Conservation (phyloP, 1,139 yeast species). For the Hyphopichia burtonii region DNA sequence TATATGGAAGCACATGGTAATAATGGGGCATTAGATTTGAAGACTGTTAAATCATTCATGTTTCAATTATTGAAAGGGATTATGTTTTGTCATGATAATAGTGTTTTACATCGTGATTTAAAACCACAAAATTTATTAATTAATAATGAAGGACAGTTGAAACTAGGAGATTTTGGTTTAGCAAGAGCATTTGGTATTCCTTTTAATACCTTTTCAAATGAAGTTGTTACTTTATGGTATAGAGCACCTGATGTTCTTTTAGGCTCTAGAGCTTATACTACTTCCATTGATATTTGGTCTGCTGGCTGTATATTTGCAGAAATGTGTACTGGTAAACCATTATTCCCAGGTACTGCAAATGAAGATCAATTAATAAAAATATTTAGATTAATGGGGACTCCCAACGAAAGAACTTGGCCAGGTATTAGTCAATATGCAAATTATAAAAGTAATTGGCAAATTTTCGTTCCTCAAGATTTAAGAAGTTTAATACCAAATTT, state of each 20-base stretch:
- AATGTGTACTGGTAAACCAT: constrained; percentile 97
- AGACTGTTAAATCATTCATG: constrained; percentile 85
- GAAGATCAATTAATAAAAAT: constrained; percentile 91
- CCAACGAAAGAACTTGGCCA: constrained; percentile 95
- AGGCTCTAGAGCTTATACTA: constrained; percentile 93
- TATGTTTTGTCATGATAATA: constrained; percentile 90
- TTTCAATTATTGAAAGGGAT: constrained; percentile 89
- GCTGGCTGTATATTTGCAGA: constrained; percentile 98
- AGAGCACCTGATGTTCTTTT: constrained; percentile 96
- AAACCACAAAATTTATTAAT: constrained; percentile 94
- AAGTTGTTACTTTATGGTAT: constrained; percentile 97
- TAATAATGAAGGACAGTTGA: constrained; percentile 83
- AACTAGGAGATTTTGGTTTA: constrained; percentile 95
- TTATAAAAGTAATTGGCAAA: constrained; percentile 75
- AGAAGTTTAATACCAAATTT: constrained; percentile 72
- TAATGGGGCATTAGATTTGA: constrained; percentile 77
- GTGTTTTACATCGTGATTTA: constrained; percentile 91
- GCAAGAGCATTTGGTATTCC: constrained; percentile 99
- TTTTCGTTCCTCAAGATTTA: constrained; percentile 81
- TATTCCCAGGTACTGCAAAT: constrained; percentile 94
- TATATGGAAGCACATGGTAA: constrained; percentile 91
- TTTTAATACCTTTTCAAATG: constrained; percentile 93
- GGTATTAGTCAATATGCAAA: constrained; percentile 85
- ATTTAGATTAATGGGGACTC: constrained; percentile 93
- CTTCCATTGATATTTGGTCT: constrained; percentile 98